These are phyloP conservation scores for Rhizoclosmatium sp. DNA, from an alignment of 192 early-diverging fungal genomes.

Conservation along the genomic window DNA sequence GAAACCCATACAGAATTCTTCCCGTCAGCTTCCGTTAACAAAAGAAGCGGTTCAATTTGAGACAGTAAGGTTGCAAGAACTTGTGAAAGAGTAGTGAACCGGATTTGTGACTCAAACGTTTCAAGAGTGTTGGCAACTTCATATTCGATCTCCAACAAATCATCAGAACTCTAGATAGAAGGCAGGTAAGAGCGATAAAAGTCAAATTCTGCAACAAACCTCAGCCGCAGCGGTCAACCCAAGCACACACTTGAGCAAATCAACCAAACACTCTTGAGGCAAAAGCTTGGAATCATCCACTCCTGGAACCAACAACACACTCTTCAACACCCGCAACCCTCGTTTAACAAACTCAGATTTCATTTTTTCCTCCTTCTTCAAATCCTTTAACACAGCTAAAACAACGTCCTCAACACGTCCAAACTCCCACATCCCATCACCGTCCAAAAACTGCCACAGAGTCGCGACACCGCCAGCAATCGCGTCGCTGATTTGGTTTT, in stretches of 20 bases:
- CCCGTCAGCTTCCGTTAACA: background rate
- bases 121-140: conserved; percentile 26
- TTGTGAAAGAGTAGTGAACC: background rate
- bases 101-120: conserved; percentile 1
- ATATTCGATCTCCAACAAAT: conserved; percentile 26
- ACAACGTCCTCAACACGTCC: conserved; percentile 3
- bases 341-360: background rate
- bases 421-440: background rate
- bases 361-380: background rate
- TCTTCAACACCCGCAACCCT: conserved; percentile 2
- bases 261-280: background rate
- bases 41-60: background rate
- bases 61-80: background rate
- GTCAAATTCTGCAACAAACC: background rate
- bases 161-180: conserved; percentile 3
- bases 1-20: background rate
- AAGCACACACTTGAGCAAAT: conserved; percentile 1
- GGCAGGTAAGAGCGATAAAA: background rate
- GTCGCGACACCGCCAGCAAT: background rate
- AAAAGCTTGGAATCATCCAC: background rate
- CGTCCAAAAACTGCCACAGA: conserved; percentile 7
- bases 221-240: background rate
- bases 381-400: conserved; percentile 15
- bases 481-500: background rate
- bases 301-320: conserved; percentile 3